Base-by-base conservation (phyloP, 1,284 basidiomycete species). In the Ceratobasidium sp. region DNA sequence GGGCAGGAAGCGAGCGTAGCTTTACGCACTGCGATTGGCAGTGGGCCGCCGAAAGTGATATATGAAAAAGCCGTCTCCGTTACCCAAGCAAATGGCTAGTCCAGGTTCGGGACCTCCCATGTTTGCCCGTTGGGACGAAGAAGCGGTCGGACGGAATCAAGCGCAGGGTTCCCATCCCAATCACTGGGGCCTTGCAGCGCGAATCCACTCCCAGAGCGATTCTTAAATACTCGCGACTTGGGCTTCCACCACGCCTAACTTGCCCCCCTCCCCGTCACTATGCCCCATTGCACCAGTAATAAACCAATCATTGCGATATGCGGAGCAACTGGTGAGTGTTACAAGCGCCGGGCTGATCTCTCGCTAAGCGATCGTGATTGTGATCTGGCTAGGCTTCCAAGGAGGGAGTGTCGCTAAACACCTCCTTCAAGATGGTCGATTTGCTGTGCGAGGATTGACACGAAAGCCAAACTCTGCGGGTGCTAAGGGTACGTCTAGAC, bases 281-380 rank as follows among this genome's bases (percentile, higher is more conserved):
- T 69, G 67, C 18, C 63, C 53, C 73, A 15, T 3, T 7, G 40
- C 6, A 53, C 53, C 12, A 55, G 15, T 20, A 42, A 58, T 40
- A 77, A 77, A 55, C 63, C 63, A 3, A 71, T 79, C 26, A 72
- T 79, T 40, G 79, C 79, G 18, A 77, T 79, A 26, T 78, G 75
- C 46, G 79, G 79, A 23, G 79, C 79, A 23, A 77, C 76, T 42
- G 79, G 79, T 76, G 55, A 58, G 75, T 63, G 15, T 23, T 20
- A 42, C 53, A 55, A n/a, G 40, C 64, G 23, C 33, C n/a, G 23
- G 23, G 10, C 15, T 40, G 42, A 67, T n/a, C n/a, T 33, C 39
- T 28, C 40, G 26, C 9, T 28, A 15, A 20, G 23, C 46, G 51
- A 58, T 77, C 40, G 0, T 67, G 42, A 64, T 55, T 53, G 46